Percentiles rank a stretch among this genome's conserved stretches.
Evolutionary conservation across 768 basidiomycete species (phyloP).

Genomic region (Harrya chromipes): DNA sequence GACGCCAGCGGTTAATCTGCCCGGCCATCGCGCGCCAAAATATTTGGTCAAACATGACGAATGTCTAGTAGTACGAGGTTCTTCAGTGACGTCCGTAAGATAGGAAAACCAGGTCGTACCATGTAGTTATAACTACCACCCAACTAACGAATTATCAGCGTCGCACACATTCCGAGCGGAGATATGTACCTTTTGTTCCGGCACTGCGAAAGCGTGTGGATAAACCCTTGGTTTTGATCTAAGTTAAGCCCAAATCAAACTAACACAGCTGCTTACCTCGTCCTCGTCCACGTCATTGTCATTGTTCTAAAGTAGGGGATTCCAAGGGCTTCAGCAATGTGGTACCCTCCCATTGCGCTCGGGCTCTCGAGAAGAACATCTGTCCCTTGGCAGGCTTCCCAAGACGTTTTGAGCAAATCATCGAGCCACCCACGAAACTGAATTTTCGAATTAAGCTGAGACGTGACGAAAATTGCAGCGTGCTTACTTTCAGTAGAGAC

Average conservation of each 20-base stretch:
- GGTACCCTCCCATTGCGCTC: slow-evolving; percentile 95
- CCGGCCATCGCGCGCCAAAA: slow-evolving; percentile 95
- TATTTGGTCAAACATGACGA: slow-evolving; percentile 96
- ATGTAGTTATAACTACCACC: slow-evolving; percentile 98
- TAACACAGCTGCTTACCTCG: slow-evolving; percentile 46
- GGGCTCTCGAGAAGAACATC: slow-evolving; percentile 95
- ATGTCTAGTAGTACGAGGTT: slow-evolving; percentile 55
- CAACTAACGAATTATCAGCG: slow-evolving; percentile 53
- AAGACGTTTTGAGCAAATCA: slow-evolving; percentile 90
- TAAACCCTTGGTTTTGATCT: slow-evolving; percentile 60
- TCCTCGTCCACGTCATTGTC: slow-evolving; percentile 98
- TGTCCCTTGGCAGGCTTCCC: slow-evolving; percentile 94
- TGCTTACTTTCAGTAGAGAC: slow-evolving; percentile 73
- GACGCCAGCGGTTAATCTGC: slow-evolving; percentile 93
- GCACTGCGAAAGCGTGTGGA: slow-evolving; percentile 97
- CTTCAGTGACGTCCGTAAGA: slow-evolving; percentile 2
- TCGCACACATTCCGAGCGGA: background rate
- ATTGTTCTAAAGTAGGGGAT: slow-evolving; percentile 96
- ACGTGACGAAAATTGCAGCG: background rate
- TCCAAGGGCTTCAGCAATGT: slow-evolving; percentile 90
- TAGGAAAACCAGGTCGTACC: slow-evolving; percentile 45
- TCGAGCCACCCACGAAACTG: slow-evolving; percentile 98
- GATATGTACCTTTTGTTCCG: slow-evolving; percentile 75
- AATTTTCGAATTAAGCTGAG: slow-evolving; percentile 4
- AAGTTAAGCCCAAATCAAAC: background rate